Evolutionary conservation across 2,329 filamentous ascomycete genomes (phyloP).

Genomic region (Chalara sp.): DNA sequence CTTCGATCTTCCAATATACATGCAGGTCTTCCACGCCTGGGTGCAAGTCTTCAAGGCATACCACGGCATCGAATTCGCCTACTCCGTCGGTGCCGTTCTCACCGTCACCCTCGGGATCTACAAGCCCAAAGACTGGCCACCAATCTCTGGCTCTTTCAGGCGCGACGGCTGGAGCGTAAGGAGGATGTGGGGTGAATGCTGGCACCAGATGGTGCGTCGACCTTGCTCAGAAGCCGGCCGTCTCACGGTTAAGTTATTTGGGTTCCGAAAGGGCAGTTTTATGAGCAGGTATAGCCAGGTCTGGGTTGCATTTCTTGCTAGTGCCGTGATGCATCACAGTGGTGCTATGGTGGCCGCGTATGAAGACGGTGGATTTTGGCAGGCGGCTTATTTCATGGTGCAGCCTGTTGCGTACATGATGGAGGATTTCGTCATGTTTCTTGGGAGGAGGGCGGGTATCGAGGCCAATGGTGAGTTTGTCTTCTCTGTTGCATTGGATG

Average conservation of each 20-base stretch:
- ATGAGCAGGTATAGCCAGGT: constrained; percentile 2
- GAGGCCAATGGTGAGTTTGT: no score
- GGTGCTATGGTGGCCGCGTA: background rate
- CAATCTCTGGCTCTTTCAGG: constrained; percentile 1
- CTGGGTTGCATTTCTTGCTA: constrained; percentile 1
- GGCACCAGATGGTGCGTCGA: constrained; percentile 3
- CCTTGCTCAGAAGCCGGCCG: background rate
- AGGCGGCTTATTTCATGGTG: background rate
- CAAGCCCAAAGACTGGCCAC: background rate
- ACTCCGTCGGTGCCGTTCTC: background rate
- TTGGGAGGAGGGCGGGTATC: background rate
- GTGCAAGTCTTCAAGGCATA: background rate
- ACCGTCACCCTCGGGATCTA: background rate
- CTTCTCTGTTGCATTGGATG: no score
- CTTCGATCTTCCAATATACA: background rate
- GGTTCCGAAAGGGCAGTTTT: background rate
- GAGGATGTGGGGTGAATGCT: constrained; percentile 3
- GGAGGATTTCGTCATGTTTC: background rate
- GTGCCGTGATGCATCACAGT: background rate
- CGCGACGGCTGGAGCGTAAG: background rate
- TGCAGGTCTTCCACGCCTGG: constrained; percentile 1
- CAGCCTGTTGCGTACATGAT: constrained; percentile 1
- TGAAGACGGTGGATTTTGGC: background rate
- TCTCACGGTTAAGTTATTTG: background rate
- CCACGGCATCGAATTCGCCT: background rate